These are phyloP conservation scores for Pseudocercospora vitis DNA, from an alignment of 2,329 filamentous ascomycete species.

Conservation along the genomic window DNA sequence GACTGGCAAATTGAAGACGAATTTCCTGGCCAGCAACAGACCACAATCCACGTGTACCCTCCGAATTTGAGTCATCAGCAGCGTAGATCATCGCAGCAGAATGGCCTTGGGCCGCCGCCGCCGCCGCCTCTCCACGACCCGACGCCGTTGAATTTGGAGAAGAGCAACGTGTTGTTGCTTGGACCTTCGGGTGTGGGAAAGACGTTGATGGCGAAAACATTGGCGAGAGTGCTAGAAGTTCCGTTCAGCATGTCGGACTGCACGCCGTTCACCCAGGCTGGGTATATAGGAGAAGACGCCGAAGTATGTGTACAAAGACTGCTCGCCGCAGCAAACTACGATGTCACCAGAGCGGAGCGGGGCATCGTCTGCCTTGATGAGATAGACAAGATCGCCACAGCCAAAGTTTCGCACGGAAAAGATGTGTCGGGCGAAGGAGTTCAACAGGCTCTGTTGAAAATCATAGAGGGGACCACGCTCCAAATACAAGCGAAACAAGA, in stretches of 20 bases:
- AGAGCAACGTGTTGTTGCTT: constrained; percentile 88
- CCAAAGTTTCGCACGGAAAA: constrained; percentile 82
- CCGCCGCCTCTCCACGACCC: constrained; percentile 52
- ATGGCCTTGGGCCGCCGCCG: constrained; percentile 30
- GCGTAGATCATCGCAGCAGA: constrained; percentile 19
- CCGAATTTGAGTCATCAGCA: constrained; percentile 19
- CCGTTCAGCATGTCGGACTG: constrained; percentile 96
- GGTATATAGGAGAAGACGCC: constrained; percentile 97
- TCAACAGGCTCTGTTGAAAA: constrained; percentile 91
- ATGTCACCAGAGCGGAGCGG: constrained; percentile 77
- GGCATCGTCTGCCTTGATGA: constrained; percentile 96
- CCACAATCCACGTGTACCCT: constrained; percentile 40
- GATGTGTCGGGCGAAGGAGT: constrained; percentile 96
- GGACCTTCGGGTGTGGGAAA: constrained; percentile 95
- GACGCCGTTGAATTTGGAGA: constrained; percentile 75
- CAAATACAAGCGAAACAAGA: constrained; percentile 87
- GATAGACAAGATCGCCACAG: constrained; percentile 92
- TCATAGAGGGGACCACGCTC: constrained; percentile 92
- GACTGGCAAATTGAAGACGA: constrained; percentile 52
- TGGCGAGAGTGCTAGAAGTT: constrained; percentile 89
- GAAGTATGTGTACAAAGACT: constrained; percentile 91
- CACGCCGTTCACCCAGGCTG: constrained; percentile 92
- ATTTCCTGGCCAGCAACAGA: constrained; percentile 61
- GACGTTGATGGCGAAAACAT: constrained; percentile 89
- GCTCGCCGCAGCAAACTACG: constrained; percentile 85